Conservation (phyloP, 768 basidiomycete species). For the Leccinum incarnatum region DNA sequence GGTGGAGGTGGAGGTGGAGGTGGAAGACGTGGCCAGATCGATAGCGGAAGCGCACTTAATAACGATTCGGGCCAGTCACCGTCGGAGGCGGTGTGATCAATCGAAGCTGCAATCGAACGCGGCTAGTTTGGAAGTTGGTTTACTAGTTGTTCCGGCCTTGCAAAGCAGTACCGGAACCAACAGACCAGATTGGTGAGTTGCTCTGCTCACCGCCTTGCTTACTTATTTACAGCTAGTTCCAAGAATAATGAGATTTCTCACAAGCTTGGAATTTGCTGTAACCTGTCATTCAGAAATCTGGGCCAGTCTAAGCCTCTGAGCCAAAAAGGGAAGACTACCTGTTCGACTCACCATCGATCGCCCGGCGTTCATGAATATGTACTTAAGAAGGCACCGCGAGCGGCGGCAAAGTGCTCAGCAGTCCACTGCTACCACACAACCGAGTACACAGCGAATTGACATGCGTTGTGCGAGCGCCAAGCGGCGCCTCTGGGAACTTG, state of each 20-base stretch:
- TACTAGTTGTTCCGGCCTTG: neutral
- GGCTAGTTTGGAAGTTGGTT: neutral
- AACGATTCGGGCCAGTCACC: neutral
- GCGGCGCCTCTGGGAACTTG: neutral
- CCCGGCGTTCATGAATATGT: neutral
- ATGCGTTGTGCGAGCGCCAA: neutral
- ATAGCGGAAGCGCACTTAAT: neutral
- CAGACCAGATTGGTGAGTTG: neutral
- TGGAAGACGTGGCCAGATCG: neutral
- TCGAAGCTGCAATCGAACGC: neutral
- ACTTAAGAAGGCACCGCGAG: neutral
- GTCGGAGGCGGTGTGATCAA: neutral
- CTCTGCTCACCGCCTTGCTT: neutral
- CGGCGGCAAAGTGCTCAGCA: neutral
- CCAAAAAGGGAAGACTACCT: neutral
- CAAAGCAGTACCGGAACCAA: neutral
- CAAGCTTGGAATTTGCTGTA: neutral
- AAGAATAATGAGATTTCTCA: neutral
- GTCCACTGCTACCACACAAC: neutral
- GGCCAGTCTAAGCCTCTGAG: too few relatives aligned
- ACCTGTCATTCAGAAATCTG: neutral
- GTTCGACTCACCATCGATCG: neutral
- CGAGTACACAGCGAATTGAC: neutral
- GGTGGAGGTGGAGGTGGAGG: neutral
- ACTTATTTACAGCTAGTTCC: neutral